Base-by-base conservation (phyloP, 306 rosid species). In the cucumber (Cucumis sativus) region DNA sequence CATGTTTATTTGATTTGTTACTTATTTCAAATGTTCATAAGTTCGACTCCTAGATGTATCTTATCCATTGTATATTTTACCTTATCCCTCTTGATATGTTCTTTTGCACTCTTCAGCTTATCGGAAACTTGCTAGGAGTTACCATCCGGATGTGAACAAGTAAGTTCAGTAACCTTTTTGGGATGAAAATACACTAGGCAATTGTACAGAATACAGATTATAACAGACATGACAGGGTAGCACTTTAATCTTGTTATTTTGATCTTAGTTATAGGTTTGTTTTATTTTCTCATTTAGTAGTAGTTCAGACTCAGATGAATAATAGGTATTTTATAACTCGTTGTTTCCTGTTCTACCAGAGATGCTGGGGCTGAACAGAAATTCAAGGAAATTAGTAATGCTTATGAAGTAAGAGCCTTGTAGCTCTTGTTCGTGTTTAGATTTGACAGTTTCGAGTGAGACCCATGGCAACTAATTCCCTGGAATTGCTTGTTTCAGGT, bases 91-190 rank as follows among this genome's bases (percentile, higher is more conserved):
- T 49, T 72, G 43, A 6, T 16, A 8, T 28, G 21, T 8, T 51
- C 80, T 69, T 80, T 79, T 51, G 74, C 62, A 33, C 84, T 72
- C 82, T 90, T 83, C 97, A 95, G 99, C 98, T 71, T 95, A 95
- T 72, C 88, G 99, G 86, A 95, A 91, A 85, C 98, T 95, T 80
- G 99, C 99, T 49, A 89, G 99, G 80, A 91, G 80, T 83, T 92
- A 78, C 83, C 99, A 95, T 81, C 99, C 99, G 16, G 99, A 95
- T 81, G 99, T 95, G 70, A 95, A 92, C 90, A 95, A 95, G 99
- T 96, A 84, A 92, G 97, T 85, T 37, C 35, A 43, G 7, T 39
- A 20, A 33, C 60, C 6, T 25, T 3, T 52, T 47, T 43, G 20
- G 58, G 41, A 39, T 56, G 52, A n/a, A 72, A 49, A 47, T 6